Percentiles rank a stretch among this genome's conserved stretches.
phyloP scores from a whole-genome alignment of 177 flowering plant genomes.

The Vitis hybrid region DNA sequence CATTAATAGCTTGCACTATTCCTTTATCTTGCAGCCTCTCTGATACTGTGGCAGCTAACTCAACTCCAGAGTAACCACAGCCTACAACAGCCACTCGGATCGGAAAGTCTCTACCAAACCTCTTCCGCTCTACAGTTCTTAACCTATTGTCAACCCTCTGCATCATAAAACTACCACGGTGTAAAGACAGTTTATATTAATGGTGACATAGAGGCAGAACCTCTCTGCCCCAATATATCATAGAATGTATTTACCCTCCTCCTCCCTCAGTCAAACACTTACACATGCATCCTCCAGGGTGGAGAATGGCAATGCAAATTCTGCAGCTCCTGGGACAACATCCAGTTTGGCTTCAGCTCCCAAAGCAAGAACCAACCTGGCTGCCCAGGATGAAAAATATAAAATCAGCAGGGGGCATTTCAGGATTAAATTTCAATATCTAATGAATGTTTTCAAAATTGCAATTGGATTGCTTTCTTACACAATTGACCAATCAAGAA shows the following conservation, averaged over 20 bases:
- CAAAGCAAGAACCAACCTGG: conserved; percentile 99
- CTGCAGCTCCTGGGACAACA: conserved; percentile 82
- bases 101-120: conserved; percentile 55
- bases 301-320: conserved; percentile 86
- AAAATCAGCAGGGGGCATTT: conserved; percentile 18
- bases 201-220: background rate
- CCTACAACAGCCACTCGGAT: conserved; percentile 83
- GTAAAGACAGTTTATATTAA: background rate
- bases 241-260: background rate
- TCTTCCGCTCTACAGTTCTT: conserved; percentile 58
- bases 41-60: conserved; percentile 90
- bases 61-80: conserved; percentile 95
- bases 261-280: conserved; percentile 23
- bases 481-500: too few species aligned
- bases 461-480: too few species aligned
- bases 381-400: conserved; percentile 54
- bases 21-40: conserved; percentile 82
- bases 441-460: too few species aligned
- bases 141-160: conserved; percentile 74
- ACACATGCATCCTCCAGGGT: conserved; percentile 88
- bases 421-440: background rate
- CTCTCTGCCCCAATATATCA: conserved; percentile 2
- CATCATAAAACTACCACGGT: conserved; percentile 16
- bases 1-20: conserved; percentile 76
- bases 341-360: conserved; percentile 96